Base-by-base conservation (phyloP, 2,329 filamentous ascomycete genomes). In the Thelonectria olida region DNA sequence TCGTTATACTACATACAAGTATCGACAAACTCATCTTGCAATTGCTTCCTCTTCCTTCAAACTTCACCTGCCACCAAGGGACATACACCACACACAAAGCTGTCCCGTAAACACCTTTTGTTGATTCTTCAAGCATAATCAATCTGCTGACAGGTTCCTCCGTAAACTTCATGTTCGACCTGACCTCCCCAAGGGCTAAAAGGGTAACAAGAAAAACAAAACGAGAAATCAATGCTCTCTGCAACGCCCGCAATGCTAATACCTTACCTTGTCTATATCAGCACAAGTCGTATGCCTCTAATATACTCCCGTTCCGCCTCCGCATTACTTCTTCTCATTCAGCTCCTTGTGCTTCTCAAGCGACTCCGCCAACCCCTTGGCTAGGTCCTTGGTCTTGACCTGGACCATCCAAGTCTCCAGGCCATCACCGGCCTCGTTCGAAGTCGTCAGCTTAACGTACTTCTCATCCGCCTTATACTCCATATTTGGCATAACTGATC, bases 321-420 rank as follows among this genome's bases (percentile, higher is more conserved):
- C 68, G 48, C 62, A 76, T 74, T 74, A 75, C 70, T 75, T 81
- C 75, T 88, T 87, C 69, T 88, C 15, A 34, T 34, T 87, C 59
- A 83, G 80, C 58, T 78, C 74, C 77, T 88, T 88, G 69, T 86
- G 75, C 64, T 81, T 77, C 74, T 88, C 84, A 71, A 88, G 63
- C 2, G 77, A 79, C 15, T 75, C 75, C 1, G 84, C 83, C 39
- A 92, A 75, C 49, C 81, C 79, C 68, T 81, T 78, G 12, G 89
- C 85, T 41, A 88, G 70, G 34, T 85, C 83, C 64, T 83, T 80
- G 3, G 88, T 89, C 80, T 91, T 92, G 48, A 92, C 86, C 73
- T 90, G 88, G 15, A 93, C 76, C 73, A 90, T 85, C 89, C 89
- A 94, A 5, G 87, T 88, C 75, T 91, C 89, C 25, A 91, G 76